Evolutionary conservation across 2,329 filamentous ascomycete genomes (phyloP), one percentile per base, ranked within the genome.

Genomic region (Akanthomyces muscarius): DNA sequence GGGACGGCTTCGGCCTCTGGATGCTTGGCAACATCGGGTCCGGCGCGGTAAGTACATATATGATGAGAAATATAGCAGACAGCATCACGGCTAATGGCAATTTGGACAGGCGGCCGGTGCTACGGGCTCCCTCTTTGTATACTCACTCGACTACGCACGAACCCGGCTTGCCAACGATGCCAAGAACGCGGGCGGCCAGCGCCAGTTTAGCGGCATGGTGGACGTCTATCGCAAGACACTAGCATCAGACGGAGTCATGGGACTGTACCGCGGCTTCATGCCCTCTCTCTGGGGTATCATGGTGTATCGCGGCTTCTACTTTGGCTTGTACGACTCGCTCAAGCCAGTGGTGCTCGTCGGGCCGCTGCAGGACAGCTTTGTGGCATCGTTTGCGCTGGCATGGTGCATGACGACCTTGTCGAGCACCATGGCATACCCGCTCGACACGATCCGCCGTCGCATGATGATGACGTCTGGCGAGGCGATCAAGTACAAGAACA

Each of bases 241-340:
- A 75, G 94, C 95, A 74, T 90, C 92, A 76, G 95, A 99, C 81
- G 95, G 95, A 95, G 86, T 99, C 84, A 90, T 89, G 78, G 95
- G 95, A 95, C 93, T 99, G 77, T 99, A 99, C 92, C 95, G 95
- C 96, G 95, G 95, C 87, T 99, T 99, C 90, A 92, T 93, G 87
- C 95, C 95, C 81, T 99, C 95, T 77, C 95, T 99, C 77, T 87
- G 90, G 82, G 95, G 95, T 89, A 99, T 99, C 82, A 83, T 99
- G 76, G 95, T 99, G 84, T 99, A 99, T 91, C 95, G 95, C 92
- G 95, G 95, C 97, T 92, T 99, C 76, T 99, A 99, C 92, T 99
- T 99, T 90, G 95, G 95, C 80, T 90, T 99, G 90, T 99, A 99
- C 92, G 95, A 99, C 86, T 99, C 95, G 74, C 89, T 99, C 88